Percentiles rank a stretch among this genome's conserved stretches.
These are phyloP conservation scores for Avicennia marina DNA, from an alignment of 257 asterid species.

Conservation along the genomic window DNA sequence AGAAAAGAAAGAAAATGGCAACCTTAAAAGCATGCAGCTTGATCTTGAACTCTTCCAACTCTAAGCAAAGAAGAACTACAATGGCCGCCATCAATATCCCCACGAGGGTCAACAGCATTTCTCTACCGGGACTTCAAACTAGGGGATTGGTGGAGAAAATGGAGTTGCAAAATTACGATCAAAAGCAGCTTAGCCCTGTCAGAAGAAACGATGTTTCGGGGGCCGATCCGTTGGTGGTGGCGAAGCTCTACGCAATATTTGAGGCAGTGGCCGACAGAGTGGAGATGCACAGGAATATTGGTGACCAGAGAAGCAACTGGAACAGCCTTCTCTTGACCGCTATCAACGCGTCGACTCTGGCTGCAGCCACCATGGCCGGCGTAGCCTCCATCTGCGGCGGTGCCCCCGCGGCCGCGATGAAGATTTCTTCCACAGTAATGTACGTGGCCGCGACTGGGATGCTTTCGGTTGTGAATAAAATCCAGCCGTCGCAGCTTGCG, in stretches of 20 bases:
- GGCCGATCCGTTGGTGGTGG: constrained; percentile 24
- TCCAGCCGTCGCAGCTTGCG: constrained; percentile 67
- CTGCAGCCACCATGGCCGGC: constrained; percentile 35
- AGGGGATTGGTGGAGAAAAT: too few relatives aligned
- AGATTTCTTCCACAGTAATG: constrained; percentile 28
- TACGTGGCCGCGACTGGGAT: constrained; percentile 42
- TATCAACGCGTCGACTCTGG: constrained; percentile 37
- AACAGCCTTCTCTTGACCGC: constrained; percentile 41
- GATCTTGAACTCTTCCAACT: too few relatives aligned
- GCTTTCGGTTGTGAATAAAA: constrained; percentile 32
- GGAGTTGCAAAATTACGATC: too few relatives aligned
- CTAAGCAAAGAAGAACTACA: too few relatives aligned
- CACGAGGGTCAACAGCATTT: too few relatives aligned
- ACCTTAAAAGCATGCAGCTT: too few relatives aligned
- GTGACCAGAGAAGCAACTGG: constrained; percentile 57
- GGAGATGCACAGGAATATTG: constrained; percentile 55
- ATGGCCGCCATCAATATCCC: too few relatives aligned
- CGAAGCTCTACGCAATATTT: constrained; percentile 44
- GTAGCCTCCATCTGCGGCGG: constrained; percentile 24
- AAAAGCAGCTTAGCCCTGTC: too few relatives aligned
- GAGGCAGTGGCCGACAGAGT: constrained; percentile 59
- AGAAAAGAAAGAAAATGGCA: too few relatives aligned
- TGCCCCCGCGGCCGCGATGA: constrained; percentile 21
- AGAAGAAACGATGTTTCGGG: too few relatives aligned
- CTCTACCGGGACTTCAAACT: too few relatives aligned